Evolutionary conservation across 164 flowering plant genomes (phyloP).

Genomic region (Magnolia changhungtana): DNA sequence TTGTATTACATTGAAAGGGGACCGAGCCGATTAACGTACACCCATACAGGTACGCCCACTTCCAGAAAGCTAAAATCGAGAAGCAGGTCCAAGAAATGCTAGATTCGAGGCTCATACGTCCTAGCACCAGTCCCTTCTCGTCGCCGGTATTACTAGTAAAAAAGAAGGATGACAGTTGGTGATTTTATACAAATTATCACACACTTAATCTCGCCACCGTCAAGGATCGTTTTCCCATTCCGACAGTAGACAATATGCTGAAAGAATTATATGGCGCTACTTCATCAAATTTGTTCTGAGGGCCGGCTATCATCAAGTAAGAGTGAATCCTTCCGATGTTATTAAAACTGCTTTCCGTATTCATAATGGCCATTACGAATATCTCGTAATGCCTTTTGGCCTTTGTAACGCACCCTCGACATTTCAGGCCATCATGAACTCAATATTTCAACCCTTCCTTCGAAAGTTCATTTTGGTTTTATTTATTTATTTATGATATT

Average conservation of each 20-base stretch:
- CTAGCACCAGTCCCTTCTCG: slow-evolving; percentile 3
- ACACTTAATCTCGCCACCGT: background rate
- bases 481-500: too few relatives aligned
- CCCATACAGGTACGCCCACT: background rate
- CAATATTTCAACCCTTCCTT: too few relatives aligned
- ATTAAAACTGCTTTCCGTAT: too few relatives aligned
- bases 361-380: too few relatives aligned
- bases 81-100: background rate
- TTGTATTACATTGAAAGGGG: background rate
- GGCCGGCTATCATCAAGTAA: too few relatives aligned
- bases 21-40: background rate
- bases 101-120: background rate
- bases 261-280: too few relatives aligned
- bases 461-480: too few relatives aligned
- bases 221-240: slow-evolving; percentile 6
- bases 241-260: background rate
- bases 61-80: slow-evolving; percentile 1
- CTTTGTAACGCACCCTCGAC: too few relatives aligned
- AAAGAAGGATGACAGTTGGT: background rate
- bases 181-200: background rate
- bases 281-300: too few relatives aligned
- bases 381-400: too few relatives aligned
- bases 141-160: background rate
- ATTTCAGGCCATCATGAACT: too few relatives aligned
- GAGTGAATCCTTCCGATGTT: too few relatives aligned